Percentiles rank a stretch among this genome's conserved stretches.
phyloP scores from a whole-genome alignment of 1,139 yeast genomes.

The Sugiyamaella xylanicola region DNA sequence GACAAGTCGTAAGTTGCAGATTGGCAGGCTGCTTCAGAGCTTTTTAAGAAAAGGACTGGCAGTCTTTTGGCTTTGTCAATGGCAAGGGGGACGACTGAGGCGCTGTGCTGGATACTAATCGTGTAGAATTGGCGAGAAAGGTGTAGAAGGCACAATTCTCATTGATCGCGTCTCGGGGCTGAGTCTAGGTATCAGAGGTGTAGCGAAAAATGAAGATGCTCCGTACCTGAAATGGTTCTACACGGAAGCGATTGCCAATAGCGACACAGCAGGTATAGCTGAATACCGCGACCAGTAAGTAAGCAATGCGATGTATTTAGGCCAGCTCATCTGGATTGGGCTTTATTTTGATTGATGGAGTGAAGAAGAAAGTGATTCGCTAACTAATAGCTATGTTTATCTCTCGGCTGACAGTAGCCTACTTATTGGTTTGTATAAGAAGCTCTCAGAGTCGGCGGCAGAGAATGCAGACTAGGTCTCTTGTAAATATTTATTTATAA shows the following conservation, averaged over 20 bases:
- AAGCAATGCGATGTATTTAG: background rate
- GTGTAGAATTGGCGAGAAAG: slow-evolving; percentile 29
- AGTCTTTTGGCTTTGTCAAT: no score
- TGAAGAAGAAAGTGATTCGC: background rate
- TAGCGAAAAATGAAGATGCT: slow-evolving; percentile 36
- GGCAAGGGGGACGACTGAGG: no score
- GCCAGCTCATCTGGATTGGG: background rate
- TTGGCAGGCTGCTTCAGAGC: no score
- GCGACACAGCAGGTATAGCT: slow-evolving; percentile 18
- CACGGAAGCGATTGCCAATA: slow-evolving; percentile 15
- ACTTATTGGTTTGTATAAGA: slow-evolving; percentile 29
- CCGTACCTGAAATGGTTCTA: slow-evolving; percentile 32
- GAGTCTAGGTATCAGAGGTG: slow-evolving; percentile 37
- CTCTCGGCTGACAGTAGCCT: slow-evolving; percentile 24
- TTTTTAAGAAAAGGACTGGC: no score
- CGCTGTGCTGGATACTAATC: background rate
- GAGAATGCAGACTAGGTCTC: background rate
- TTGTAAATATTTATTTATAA: background rate
- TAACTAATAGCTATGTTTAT: slow-evolving; percentile 23
- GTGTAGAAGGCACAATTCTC: slow-evolving; percentile 34
- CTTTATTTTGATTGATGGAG: background rate
- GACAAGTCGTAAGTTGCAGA: slow-evolving; percentile 31
- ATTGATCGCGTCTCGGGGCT: slow-evolving; percentile 34
- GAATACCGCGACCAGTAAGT: slow-evolving; percentile 28
- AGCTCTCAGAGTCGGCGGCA: background rate